A percentile compares a stretch with the other conserved stretches of the same genome.
These are phyloP conservation scores for Coemansia sp. DNA, from an alignment of 192 early-diverging fungal genomes.

Conservation along the genomic window DNA sequence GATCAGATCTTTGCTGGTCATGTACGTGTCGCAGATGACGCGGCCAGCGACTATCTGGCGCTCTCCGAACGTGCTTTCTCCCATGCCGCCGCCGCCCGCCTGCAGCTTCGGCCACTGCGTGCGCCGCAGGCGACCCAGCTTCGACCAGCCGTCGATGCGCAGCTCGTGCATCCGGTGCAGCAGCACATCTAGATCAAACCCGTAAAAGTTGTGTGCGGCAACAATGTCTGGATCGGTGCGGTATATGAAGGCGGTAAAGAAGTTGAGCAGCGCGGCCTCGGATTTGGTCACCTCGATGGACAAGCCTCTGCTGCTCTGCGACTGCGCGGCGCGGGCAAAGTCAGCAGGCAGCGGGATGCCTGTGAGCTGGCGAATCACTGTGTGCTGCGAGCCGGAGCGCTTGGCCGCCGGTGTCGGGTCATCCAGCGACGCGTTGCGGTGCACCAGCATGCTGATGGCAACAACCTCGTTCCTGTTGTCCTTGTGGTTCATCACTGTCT, in stretches of 20 bases:
- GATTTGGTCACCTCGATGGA: slow-evolving; percentile 62
- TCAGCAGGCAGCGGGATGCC: slow-evolving; percentile 76
- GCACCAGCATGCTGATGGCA: slow-evolving; percentile 70
- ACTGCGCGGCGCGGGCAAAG: slow-evolving; percentile 65
- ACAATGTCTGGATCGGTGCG: slow-evolving; percentile 87
- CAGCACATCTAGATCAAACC: slow-evolving; percentile 91
- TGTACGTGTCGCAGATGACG: slow-evolving; percentile 91
- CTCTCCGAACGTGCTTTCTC: slow-evolving; percentile 76
- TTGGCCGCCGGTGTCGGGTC: slow-evolving; percentile 53
- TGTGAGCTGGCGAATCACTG: slow-evolving; percentile 70
- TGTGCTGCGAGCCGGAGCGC: slow-evolving; percentile 56
- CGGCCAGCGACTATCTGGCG: slow-evolving; percentile 78
- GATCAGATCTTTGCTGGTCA: slow-evolving; percentile 83
- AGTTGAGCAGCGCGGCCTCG: slow-evolving; percentile 80
- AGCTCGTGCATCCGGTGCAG: slow-evolving; percentile 90
- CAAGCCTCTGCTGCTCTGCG: slow-evolving; percentile 30
- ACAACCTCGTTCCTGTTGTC: slow-evolving; percentile 91
- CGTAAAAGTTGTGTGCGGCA: slow-evolving; percentile 95
- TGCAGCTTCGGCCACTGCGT: slow-evolving; percentile 86
- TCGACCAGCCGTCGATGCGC: slow-evolving; percentile 79
- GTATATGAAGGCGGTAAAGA: slow-evolving; percentile 71
- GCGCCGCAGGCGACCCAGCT: slow-evolving; percentile 81
- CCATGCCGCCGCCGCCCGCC: slow-evolving; percentile 77
- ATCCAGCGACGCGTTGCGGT: slow-evolving; percentile 66
- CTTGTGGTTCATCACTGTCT: slow-evolving; percentile 78